Percentiles rank a stretch among this genome's conserved stretches.
Evolutionary conservation across 2,329 filamentous ascomycete genomes (phyloP).

Genomic region (Colletotrichum liaoningense): DNA sequence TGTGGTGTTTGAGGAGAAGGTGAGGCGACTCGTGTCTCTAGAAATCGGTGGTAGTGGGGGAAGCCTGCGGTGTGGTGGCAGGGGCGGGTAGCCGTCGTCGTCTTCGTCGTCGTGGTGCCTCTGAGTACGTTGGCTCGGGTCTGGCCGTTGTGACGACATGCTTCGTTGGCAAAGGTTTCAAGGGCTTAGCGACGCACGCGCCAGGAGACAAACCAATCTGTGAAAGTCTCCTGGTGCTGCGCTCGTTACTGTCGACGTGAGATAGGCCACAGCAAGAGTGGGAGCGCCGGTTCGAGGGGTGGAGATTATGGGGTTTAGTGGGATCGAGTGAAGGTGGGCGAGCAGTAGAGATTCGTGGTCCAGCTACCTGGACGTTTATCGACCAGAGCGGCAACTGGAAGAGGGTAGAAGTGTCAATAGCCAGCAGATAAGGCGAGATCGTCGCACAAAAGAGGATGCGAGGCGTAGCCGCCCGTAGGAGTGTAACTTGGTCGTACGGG

Average conservation of each 20-base stretch:
- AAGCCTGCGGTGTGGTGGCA: slow-evolving; percentile 43
- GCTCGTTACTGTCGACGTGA: not conserved
- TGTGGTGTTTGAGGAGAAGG: slow-evolving; percentile 9
- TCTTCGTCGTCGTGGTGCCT: slow-evolving; percentile 41
- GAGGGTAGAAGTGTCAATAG: not conserved
- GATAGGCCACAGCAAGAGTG: not conserved
- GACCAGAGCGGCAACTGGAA: not conserved
- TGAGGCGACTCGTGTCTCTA: not conserved
- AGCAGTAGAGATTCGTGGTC: not conserved
- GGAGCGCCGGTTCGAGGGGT: not conserved
- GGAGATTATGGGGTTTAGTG: slow-evolving; percentile 17
- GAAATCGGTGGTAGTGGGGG: slow-evolving; percentile 43
- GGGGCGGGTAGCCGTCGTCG: slow-evolving; percentile 44
- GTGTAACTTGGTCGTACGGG: not conserved
- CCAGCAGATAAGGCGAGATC: not conserved
- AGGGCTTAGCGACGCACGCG: slow-evolving; percentile 37
- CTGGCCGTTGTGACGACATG: slow-evolving; percentile 36
- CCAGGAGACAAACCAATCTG: not conserved
- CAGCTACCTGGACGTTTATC: not conserved
- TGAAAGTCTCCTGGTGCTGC: not conserved
- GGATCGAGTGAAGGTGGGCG: not conserved
- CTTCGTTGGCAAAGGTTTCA: slow-evolving; percentile 18
- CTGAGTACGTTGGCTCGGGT: slow-evolving; percentile 40
- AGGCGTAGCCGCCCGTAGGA: not conserved
- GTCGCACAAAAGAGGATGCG: not conserved